Conservation (phyloP, 495 filamentous ascomycete genomes). For the Aspergillus bridgeri region DNA sequence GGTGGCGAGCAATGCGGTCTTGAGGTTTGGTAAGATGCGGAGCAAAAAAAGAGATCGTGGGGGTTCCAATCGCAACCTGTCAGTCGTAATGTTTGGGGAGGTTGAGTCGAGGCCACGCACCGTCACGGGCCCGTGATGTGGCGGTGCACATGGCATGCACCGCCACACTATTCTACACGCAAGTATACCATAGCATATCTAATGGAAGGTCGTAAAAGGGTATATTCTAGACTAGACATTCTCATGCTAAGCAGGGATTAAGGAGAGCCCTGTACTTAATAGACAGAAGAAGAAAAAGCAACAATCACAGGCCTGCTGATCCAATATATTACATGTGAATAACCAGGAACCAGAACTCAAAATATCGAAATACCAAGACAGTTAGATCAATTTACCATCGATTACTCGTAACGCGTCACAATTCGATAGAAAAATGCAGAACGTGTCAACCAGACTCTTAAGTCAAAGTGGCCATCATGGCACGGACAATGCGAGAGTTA, state of each 20-base stretch:
- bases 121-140: conserved; percentile 16
- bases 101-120: conserved; percentile 14
- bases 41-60: not conserved
- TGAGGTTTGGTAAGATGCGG: not conserved
- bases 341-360: not conserved
- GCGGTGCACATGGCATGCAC: conserved; percentile 9
- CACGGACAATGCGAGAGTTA: conserved; percentile 61
- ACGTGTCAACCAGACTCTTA: conserved; percentile 30
- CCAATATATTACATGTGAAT: not conserved
- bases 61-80: not conserved
- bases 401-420: conserved; percentile 6
- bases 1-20: conserved; percentile 12
- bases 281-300: not conserved
- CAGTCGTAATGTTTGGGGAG: not conserved
- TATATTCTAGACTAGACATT: not conserved
- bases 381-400: not conserved
- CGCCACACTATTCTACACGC: too few relatives aligned
- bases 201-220: too few relatives aligned
- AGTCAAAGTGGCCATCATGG: conserved; percentile 75
- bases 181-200: too few relatives aligned
- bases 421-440: not conserved
- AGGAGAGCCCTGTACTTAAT: not conserved
- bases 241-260: not conserved
- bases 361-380: not conserved
- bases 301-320: not conserved